Base-by-base conservation (phyloP, 805 yeast species). In the Wickerhamomyces ciferrii region DNA sequence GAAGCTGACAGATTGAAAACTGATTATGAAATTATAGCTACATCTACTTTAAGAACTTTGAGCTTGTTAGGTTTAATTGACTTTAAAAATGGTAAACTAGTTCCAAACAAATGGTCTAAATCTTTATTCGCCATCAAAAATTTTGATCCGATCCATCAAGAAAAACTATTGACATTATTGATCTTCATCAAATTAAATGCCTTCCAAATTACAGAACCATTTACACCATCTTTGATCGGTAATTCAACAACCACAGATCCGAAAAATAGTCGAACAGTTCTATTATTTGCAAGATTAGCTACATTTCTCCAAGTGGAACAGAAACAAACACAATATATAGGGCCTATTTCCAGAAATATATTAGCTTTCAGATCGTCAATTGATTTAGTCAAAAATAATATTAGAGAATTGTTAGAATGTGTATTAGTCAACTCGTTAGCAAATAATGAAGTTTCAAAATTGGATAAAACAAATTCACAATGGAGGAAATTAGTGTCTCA, bases 321-420 rank as follows among this genome's bases (percentile, higher is more conserved):
- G 40, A 70, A 67, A 56, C 79, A 79, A 24, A 70, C 70, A 36
- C 78, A 75, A 43, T 83, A 79, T 65, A 75, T 76, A 40, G 91
- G 91, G 2, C 90, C 89, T 14, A 70, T 88, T 31, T 85, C 88
- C 17, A 77, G 83, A 53, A 75, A 78, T 35, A 68, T 87, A 32
- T 68, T 87, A 42, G 76, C 79, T 39, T 85, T 84, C 61, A 75
- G 90, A 58, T 82, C 89, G 18, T 79, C 80, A 46, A 61, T 84
- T 41, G 73, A 79, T 45, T 75, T 75, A 42, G 62, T 84, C 42
- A 74, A 74, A 27, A 66, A 63, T 20, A 72, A 72, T 38, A 59
- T 81, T 24, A 74, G 78, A 49, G 81, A 80, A 51, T 63, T 82
- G n/a, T 60, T 80, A 25, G 84, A 80, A 53, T 70, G 72, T 41